Base-by-base conservation (phyloP, 352 stramenopile genomes). In the Phytophthora nicotianae region DNA sequence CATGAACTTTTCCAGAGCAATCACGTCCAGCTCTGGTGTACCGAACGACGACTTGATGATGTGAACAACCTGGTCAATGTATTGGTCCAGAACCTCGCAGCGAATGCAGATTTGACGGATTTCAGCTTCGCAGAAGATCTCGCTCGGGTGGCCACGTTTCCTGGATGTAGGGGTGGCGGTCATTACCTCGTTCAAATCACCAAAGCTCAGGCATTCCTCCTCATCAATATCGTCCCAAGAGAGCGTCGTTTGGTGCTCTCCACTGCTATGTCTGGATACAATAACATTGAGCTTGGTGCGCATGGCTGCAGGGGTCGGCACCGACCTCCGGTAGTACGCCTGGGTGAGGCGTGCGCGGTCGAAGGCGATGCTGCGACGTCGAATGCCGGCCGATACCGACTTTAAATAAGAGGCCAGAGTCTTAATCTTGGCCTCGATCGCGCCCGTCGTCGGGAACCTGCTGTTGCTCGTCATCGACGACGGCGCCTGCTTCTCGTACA, bases 11-110 rank as follows among this genome's bases (percentile, higher is more conserved):
- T 88, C 77, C 23, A 94, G 61, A n/a, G 72, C 63, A 17, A 90
- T 83, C 41, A 94, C 68, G 62, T 94, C 83, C 27, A 94, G 65
- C 32, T 84, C 60, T 17, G 72, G 80, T 5, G 85, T 90, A 17
- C 83, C 83, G 66, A 94, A 92, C 19, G 72, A 69, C 10, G 51
- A 56, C 41, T 74, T 62, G 13, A 90, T 66, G 16, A 85, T 80
- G 37, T 72, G 52, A 17, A 90, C 65, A 20, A 89, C 83, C 20
- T 75, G 60, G 17, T 77, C 73, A 26, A 83, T 46, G 55, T 77
- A 77, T 35, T 70, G 57, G 11, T 56, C 56, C 0, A 65, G 79
- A 23, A 89, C 77, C 10, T 78, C 75, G 26, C 68, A 89, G 29
- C 69, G 65, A 45, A 65, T 48, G 52, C 79, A 88, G 16, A 91